phyloP scores from a whole-genome alignment of 2,329 filamentous ascomycete species.

The Neopestalotiopsis sp. region DNA sequence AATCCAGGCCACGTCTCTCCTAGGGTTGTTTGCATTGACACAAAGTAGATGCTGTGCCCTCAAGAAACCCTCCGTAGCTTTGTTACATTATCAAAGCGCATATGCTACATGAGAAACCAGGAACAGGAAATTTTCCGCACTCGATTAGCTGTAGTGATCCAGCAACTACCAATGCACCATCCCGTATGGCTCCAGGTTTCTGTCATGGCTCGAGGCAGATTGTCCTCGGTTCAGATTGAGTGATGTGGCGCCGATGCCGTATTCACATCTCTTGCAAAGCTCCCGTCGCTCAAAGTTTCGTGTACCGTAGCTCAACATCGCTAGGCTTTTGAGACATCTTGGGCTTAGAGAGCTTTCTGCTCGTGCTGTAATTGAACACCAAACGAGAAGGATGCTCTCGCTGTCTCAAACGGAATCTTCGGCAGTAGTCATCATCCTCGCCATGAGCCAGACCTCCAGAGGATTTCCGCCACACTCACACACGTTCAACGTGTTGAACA shows the following conservation, averaged over 20 bases:
- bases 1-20: neutral
- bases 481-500: neutral
- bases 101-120: conserved; percentile 6
- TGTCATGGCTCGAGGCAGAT: neutral
- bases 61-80: neutral
- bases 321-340: neutral
- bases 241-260: neutral
- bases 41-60: neutral
- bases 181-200: conserved; percentile 2
- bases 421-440: neutral
- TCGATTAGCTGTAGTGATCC: neutral
- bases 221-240: conserved; percentile 16
- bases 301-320: neutral
- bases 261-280: conserved; percentile 12
- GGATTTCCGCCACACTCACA: neutral
- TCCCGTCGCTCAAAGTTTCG: conserved; percentile 9
- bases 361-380: neutral
- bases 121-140: neutral
- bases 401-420: conserved; percentile 3
- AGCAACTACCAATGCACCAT: conserved; percentile 14
- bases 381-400: neutral
- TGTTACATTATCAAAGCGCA: neutral
- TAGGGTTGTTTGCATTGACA: neutral
- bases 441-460: neutral
- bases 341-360: neutral